A percentile compares a stretch with the other conserved stretches of the same genome.
phyloP scores from a whole-genome alignment of 441 rosid species.

The Populus hybrid region DNA sequence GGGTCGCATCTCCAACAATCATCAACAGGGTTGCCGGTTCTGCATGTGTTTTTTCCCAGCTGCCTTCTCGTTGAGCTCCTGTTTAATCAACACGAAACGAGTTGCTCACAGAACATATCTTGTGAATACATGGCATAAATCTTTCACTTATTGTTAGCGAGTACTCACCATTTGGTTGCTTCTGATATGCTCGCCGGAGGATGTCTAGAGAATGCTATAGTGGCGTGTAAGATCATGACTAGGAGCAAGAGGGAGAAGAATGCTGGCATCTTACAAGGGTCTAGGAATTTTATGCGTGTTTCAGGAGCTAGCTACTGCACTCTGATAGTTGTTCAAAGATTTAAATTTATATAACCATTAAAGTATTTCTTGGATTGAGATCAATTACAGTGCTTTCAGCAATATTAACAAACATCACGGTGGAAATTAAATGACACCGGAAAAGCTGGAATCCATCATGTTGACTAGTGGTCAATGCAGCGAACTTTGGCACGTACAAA shows the following conservation, averaged over 20 bases:
- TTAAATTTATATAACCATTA: slow-evolving; percentile 1
- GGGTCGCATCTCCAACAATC: slow-evolving; percentile 89
- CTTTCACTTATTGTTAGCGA: background rate
- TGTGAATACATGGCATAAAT: background rate
- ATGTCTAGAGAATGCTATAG: slow-evolving; percentile 14
- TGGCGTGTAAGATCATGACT: slow-evolving; percentile 11
- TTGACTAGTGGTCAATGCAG: background rate
- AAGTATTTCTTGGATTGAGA: background rate
- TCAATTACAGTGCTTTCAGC: background rate
- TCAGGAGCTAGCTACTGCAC: background rate
- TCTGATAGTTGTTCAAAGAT: background rate
- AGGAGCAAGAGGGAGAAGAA: background rate
- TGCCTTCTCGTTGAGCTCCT: slow-evolving; percentile 46
- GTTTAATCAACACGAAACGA: background rate
- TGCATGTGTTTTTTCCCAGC: slow-evolving; percentile 54
- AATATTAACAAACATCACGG: background rate
- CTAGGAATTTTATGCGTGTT: background rate
- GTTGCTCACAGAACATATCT: background rate
- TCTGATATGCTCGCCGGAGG: slow-evolving; percentile 6
- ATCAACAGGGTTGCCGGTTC: slow-evolving; percentile 74
- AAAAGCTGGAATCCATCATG: background rate
- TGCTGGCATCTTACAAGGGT: background rate
- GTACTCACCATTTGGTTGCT: slow-evolving; percentile 24
- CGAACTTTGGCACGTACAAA: too few relatives aligned
- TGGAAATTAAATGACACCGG: slow-evolving; percentile 11